A percentile compares a stretch with the other conserved stretches of the same genome.
phyloP scores from a whole-genome alignment of 2,329 filamentous ascomycete species.

The Fusarium begoniae region DNA sequence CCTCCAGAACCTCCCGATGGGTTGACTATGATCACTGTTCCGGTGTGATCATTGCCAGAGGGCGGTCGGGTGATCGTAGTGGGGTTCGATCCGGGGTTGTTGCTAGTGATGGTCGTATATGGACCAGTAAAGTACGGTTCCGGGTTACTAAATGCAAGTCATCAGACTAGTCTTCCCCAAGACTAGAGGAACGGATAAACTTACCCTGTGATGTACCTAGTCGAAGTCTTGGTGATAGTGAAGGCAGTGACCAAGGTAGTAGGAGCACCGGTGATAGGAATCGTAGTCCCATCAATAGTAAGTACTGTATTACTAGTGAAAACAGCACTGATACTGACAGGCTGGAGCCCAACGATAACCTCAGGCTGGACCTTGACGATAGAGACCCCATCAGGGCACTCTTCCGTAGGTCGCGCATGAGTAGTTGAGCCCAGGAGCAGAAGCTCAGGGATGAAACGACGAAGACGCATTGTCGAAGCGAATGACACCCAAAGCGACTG shows the following conservation, averaged over 20 bases:
- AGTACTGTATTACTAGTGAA: not conserved
- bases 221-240: not conserved
- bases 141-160: not conserved
- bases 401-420: not conserved
- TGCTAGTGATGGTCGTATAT: not conserved
- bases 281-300: not conserved
- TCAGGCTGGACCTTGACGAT: slow-evolving; percentile 1
- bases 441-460: not conserved
- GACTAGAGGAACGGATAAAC: fast-evolving
- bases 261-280: not conserved
- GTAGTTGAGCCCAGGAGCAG: not conserved
- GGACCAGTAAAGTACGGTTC: not conserved
- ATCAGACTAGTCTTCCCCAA: too few species aligned
- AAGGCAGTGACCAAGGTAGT: slow-evolving; percentile 1
- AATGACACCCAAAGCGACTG: not conserved
- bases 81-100: not conserved
- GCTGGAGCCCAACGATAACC: not conserved
- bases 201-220: not conserved
- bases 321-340: not conserved
- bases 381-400: not conserved
- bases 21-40: not conserved
- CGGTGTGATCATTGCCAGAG: not conserved
- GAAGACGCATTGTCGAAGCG: not conserved
- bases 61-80: not conserved
- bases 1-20: not conserved